Percentiles rank a stretch among this genome's conserved stretches.
phyloP scores from a whole-genome alignment of 2,329 filamentous ascomycete species.

The Sclerotinia spermophila region DNA sequence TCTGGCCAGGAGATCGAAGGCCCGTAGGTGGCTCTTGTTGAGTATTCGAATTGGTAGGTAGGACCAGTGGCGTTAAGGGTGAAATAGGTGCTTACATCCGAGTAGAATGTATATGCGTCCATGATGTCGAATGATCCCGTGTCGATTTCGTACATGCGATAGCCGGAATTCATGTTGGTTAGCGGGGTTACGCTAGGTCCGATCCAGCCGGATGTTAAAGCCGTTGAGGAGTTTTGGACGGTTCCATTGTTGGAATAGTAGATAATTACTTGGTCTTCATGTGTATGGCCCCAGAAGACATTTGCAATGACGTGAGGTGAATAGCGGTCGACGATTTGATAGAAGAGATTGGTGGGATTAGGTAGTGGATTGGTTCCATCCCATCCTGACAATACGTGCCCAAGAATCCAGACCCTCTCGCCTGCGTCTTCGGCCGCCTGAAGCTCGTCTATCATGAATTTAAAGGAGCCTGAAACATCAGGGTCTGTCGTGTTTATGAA shows the following conservation, averaged over 20 bases:
- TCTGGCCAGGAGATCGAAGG: slow-evolving; percentile 43
- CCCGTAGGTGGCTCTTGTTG: slow-evolving; percentile 48
- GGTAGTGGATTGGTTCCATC: slow-evolving; percentile 52
- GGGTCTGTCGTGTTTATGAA: slow-evolving; percentile 51
- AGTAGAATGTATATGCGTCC: slow-evolving; percentile 51
- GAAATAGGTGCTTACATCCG: slow-evolving; percentile 47
- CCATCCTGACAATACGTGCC: slow-evolving; percentile 54
- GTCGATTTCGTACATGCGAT: slow-evolving; percentile 53
- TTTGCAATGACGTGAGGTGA: slow-evolving; percentile 53
- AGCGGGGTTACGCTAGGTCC: slow-evolving; percentile 49
- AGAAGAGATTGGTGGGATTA: slow-evolving; percentile 52
- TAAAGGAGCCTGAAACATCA: slow-evolving; percentile 47
- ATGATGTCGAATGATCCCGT: slow-evolving; percentile 51
- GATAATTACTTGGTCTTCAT: slow-evolving; percentile 52
- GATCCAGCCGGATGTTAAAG: slow-evolving; percentile 50
- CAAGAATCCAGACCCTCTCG: slow-evolving; percentile 53
- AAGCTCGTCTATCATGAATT: slow-evolving; percentile 50
- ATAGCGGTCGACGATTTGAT: slow-evolving; percentile 52
- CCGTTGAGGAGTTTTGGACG: slow-evolving; percentile 40
- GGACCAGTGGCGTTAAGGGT: slow-evolving; percentile 43
- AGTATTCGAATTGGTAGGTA: slow-evolving; percentile 49
- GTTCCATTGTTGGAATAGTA: slow-evolving; percentile 53
- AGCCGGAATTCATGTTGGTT: slow-evolving; percentile 52
- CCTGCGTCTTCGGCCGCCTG: slow-evolving; percentile 49
- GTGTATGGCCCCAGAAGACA: slow-evolving; percentile 53